Evolutionary conservation across 371 early-diverging fungal species (phyloP).

Genomic region (Lichtheimia hyalospora): DNA sequence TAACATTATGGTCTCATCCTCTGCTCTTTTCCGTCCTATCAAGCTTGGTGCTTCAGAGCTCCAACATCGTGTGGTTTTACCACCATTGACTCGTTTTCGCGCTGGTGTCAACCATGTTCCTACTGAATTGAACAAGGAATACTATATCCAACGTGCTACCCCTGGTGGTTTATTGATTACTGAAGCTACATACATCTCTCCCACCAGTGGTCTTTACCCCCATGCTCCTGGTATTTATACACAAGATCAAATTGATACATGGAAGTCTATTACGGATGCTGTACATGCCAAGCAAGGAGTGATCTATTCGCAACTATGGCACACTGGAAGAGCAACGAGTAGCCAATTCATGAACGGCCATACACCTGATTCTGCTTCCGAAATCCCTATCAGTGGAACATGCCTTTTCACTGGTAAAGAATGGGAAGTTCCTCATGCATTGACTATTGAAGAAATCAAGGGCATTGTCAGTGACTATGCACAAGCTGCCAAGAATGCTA

Average conservation of each 20-base stretch:
- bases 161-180: constrained; percentile 57
- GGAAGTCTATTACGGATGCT: constrained; percentile 57
- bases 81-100: constrained; percentile 56
- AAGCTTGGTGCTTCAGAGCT: constrained; percentile 26
- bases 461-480: constrained; percentile 60
- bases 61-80: constrained; percentile 56
- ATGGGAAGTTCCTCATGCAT: constrained; percentile 56
- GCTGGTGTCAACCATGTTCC: constrained; percentile 26
- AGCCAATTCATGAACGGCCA: constrained; percentile 10
- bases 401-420: constrained; percentile 1
- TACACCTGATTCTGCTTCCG: constrained; percentile 18
- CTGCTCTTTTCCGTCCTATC: constrained; percentile 30
- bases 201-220: constrained; percentile 38
- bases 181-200: constrained; percentile 54
- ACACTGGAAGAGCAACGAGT: constrained; percentile 21
- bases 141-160: constrained; percentile 61
- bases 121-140: constrained; percentile 42
- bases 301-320: constrained; percentile 53
- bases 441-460: constrained; percentile 64
- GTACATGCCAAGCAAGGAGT: constrained; percentile 61
- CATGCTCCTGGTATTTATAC: constrained; percentile 52
- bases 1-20: constrained; percentile 4
- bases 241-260: constrained; percentile 53
- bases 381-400: constrained; percentile 17
- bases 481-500: constrained; percentile 39